Evolutionary conservation across 2,329 filamentous ascomycete genomes (phyloP).

Genomic region (Beauveria caledonica): DNA sequence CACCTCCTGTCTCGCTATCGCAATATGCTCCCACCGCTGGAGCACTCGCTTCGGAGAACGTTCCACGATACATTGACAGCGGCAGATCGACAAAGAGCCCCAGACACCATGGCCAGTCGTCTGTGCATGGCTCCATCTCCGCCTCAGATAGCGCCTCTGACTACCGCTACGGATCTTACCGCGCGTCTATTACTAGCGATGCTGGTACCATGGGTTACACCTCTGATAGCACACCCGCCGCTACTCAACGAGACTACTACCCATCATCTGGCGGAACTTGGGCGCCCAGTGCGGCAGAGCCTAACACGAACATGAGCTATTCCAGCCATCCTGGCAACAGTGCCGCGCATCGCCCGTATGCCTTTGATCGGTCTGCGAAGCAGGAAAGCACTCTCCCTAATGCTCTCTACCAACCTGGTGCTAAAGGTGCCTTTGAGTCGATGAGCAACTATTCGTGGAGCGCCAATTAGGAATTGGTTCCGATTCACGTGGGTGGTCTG

Average conservation of each 20-base stretch:
- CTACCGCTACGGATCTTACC: conserved; percentile 47
- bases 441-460: conserved; percentile 53
- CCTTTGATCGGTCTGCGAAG: conserved; percentile 33
- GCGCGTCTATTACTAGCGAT: conserved; percentile 24
- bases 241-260: conserved; percentile 39
- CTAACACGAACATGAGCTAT: conserved; percentile 37
- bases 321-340: conserved; percentile 17
- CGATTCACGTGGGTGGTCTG: background rate
- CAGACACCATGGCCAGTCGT: conserved; percentile 45
- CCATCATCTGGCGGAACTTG: conserved; percentile 41
- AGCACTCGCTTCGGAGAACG: conserved; percentile 32
- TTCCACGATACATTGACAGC: conserved; percentile 51
- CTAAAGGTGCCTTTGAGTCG: conserved; percentile 38
- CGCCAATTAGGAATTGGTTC: conserved; percentile 28
- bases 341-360: conserved; percentile 37
- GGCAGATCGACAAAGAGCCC: conserved; percentile 49
- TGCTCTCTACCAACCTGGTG: conserved; percentile 28
- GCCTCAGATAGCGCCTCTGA: conserved; percentile 43
- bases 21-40: conserved; percentile 7
- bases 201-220: conserved; percentile 24
- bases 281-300: conserved; percentile 43
- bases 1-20: conserved; percentile 42
- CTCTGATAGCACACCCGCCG: conserved; percentile 21
- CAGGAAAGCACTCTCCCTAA: conserved; percentile 29
- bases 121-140: conserved; percentile 42